Percentiles rank a stretch among this genome's conserved stretches.
These are phyloP conservation scores for Penicillium silybi DNA, from an alignment of 495 filamentous ascomycete genomes.

Conservation along the genomic window DNA sequence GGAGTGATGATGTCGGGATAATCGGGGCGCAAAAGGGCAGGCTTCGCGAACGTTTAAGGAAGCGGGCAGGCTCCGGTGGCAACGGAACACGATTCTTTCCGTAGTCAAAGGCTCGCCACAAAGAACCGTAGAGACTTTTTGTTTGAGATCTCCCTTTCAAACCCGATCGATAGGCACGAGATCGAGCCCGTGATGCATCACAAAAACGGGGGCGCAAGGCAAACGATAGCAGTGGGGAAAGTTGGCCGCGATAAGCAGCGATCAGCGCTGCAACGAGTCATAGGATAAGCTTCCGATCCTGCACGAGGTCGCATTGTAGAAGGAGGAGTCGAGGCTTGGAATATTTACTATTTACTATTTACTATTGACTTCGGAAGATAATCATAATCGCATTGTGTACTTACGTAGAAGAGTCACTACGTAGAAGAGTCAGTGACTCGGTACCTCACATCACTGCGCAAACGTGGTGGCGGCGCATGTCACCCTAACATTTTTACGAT, in stretches of 20 bases:
- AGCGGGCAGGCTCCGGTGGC: neutral
- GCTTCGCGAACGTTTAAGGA: neutral
- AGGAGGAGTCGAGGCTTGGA: neutral
- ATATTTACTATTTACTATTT: too few species aligned
- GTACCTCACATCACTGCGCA: slow-evolving; percentile 13
- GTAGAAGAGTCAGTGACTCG: neutral
- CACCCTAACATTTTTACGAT: slow-evolving; percentile 2
- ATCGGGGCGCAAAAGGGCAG: neutral
- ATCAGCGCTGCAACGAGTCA: slow-evolving; percentile 14
- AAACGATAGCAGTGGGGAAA: neutral
- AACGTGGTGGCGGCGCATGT: slow-evolving; percentile 16
- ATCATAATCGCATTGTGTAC: neutral
- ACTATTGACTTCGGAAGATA: too few species aligned
- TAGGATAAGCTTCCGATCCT: neutral
- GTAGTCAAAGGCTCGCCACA: neutral
- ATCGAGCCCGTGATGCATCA: neutral
- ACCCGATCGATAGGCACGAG: neutral
- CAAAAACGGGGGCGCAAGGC: neutral
- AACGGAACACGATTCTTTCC: neutral
- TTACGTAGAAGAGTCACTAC: too few species aligned
- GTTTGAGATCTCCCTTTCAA: neutral
- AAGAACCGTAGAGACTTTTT: neutral
- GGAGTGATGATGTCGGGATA: slow-evolving; percentile 6
- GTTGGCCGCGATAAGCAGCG: slow-evolving; percentile 12
- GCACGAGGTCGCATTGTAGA: neutral